Evolutionary conservation across 2,329 filamentous ascomycete species (phyloP).

Genomic region (Sphaerulina vaccinii): DNA sequence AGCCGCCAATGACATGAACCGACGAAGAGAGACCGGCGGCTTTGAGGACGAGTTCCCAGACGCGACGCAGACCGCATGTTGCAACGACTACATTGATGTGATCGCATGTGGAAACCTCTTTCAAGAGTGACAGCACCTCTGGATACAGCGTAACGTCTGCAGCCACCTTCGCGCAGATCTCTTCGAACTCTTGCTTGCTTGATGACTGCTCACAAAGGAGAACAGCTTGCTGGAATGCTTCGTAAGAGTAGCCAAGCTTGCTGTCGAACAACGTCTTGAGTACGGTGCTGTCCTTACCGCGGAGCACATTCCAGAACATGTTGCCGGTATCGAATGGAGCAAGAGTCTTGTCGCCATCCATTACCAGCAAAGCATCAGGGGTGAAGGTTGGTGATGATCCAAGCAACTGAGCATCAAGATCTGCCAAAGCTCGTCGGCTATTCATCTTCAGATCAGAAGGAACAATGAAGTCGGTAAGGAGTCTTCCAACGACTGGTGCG

Average conservation of each 20-base stretch:
- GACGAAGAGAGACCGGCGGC: constrained; percentile 41
- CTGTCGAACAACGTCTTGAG: constrained; percentile 57
- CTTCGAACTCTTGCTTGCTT: constrained; percentile 45
- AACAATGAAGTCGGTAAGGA: too few species aligned
- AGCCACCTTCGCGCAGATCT: constrained; percentile 49
- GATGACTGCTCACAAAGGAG: constrained; percentile 55
- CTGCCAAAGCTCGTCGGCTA: not conserved
- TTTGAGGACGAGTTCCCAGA: constrained; percentile 59
- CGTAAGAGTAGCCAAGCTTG: constrained; percentile 52
- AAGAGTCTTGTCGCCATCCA: constrained; percentile 62
- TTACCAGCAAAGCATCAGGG: constrained; percentile 50
- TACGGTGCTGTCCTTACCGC: constrained; percentile 42
- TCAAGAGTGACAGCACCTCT: constrained; percentile 49
- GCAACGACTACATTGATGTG: constrained; percentile 51
- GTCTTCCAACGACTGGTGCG: too few species aligned
- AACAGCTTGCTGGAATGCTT: constrained; percentile 53
- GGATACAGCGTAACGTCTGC: constrained; percentile 44
- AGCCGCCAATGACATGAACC: constrained; percentile 55
- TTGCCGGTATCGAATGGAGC: constrained; percentile 50
- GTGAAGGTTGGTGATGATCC: constrained; percentile 3
- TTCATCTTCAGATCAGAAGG: too few species aligned
- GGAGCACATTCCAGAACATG: constrained; percentile 50
- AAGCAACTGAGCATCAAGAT: not conserved
- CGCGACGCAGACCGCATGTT: constrained; percentile 53
- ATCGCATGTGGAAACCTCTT: constrained; percentile 17